These are phyloP conservation scores for Boletus edulis DNA, from an alignment of 768 basidiomycete genomes.

Conservation along the genomic window DNA sequence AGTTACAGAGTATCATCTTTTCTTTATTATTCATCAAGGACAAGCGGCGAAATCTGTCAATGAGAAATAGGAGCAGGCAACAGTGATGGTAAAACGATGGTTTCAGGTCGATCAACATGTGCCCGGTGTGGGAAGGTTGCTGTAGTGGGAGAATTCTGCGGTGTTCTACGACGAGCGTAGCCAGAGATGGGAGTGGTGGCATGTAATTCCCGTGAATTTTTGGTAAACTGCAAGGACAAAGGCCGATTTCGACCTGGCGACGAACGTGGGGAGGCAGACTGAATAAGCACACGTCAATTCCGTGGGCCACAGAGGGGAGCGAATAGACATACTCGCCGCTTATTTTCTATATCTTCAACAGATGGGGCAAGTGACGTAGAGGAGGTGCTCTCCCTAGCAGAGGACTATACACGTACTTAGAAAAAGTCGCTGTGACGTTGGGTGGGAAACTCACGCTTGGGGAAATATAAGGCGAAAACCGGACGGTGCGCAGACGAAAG, in stretches of 20 bases:
- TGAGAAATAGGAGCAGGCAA: conserved; percentile 36
- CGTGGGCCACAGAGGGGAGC: conserved; percentile 27
- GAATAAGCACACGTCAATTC: conserved; percentile 28
- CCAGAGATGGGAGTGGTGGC: conserved; percentile 77
- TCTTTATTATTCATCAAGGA: not conserved
- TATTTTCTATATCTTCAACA: conserved; percentile 24
- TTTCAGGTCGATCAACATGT: conserved; percentile 31
- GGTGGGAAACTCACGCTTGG: conserved; percentile 21
- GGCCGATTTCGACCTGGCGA: conserved; percentile 44
- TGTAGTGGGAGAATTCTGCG: conserved; percentile 67
- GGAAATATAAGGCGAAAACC: conserved; percentile 32
- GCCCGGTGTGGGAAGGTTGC: conserved; percentile 52
- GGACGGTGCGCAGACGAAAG: conserved; percentile 26
- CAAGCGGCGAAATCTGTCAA: conserved; percentile 6
- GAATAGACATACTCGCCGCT: conserved; percentile 36
- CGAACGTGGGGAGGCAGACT: conserved; percentile 38
- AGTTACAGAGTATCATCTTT: not conserved
- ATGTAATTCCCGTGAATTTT: conserved; percentile 52
- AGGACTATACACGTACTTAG: conserved; percentile 30
- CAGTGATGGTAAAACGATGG: conserved; percentile 54
- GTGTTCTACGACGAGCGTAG: conserved; percentile 77
- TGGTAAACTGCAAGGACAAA: conserved; percentile 44
- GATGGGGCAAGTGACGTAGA: conserved; percentile 35
- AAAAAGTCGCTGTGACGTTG: not conserved
- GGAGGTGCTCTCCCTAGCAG: conserved; percentile 45